Evolutionary conservation across 2,329 filamentous ascomycete species (phyloP).

Genomic region (Arthroderma sp.): DNA sequence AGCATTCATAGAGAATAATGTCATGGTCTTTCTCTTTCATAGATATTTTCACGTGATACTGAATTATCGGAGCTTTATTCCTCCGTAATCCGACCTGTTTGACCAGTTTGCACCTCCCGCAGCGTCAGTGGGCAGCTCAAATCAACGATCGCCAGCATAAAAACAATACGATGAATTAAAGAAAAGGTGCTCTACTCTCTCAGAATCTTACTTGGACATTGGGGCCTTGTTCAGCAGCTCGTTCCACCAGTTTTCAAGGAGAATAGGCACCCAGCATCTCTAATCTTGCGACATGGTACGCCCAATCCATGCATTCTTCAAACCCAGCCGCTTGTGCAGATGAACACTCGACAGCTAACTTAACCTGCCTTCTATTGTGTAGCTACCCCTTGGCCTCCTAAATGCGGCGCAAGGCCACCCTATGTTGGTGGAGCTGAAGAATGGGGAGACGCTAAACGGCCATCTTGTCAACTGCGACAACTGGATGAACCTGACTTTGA

Average conservation of each 20-base stretch:
- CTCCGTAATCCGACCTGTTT: not conserved
- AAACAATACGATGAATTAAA: too few relatives aligned
- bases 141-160: too few relatives aligned
- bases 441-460: conserved; percentile 92
- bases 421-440: conserved; percentile 95
- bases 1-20: too few relatives aligned
- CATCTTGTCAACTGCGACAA: conserved; percentile 95
- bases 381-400: conserved; percentile 64
- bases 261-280: too few relatives aligned
- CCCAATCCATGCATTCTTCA: not conserved
- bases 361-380: not conserved
- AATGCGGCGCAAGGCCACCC: conserved; percentile 95
- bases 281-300: not conserved
- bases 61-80: not conserved
- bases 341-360: conserved; percentile 1
- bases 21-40: too few relatives aligned
- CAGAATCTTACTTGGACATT: too few relatives aligned
- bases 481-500: conserved; percentile 98
- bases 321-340: not conserved
- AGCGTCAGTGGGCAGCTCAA: too few relatives aligned
- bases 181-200: too few relatives aligned
- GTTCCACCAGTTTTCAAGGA: too few relatives aligned
- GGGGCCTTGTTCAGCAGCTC: too few relatives aligned
- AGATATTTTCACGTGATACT: not conserved
- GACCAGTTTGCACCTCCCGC: too few relatives aligned